Conservation (phyloP, 83 land plant genomes). For the Isoetes engelmannii region DNA sequence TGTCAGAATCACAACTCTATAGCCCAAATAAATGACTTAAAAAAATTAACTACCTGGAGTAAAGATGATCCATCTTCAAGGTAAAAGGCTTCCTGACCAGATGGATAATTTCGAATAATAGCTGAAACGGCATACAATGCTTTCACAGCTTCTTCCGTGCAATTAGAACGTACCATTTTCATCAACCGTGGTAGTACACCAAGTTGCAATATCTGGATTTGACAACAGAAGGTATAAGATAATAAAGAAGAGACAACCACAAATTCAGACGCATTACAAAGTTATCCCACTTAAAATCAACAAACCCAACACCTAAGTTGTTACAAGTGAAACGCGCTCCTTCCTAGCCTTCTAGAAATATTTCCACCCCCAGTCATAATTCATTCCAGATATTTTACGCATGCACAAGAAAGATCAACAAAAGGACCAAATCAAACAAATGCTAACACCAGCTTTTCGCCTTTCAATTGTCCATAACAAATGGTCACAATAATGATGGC, state of each 20-base stretch:
- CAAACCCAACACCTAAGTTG: too few species aligned
- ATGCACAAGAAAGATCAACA: too few species aligned
- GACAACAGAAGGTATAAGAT: background rate
- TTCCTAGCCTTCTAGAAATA: too few species aligned
- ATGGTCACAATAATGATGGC: too few species aligned
- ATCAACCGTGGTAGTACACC: conserved; percentile 63
- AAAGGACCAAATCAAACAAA: too few species aligned
- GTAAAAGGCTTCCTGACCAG: conserved; percentile 62
- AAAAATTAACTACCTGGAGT: conserved; percentile 22
- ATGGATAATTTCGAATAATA: conserved; percentile 57
- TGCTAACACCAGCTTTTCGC: too few species aligned
- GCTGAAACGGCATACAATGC: conserved; percentile 93
- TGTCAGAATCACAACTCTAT: background rate
- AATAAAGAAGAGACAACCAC: background rate
- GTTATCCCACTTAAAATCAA: too few species aligned
- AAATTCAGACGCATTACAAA: background rate
- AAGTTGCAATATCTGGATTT: conserved; percentile 47
- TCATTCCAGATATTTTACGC: too few species aligned
- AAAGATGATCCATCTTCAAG: conserved; percentile 42
- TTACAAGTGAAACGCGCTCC: too few species aligned
- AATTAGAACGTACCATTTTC: conserved; percentile 59
- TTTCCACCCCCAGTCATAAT: too few species aligned
- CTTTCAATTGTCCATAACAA: too few species aligned
- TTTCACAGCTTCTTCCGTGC: conserved; percentile 70
- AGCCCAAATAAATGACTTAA: background rate